Evolutionary conservation across 163 green algal genomes (phyloP).

Genomic region (Trebouxiophyceae sp.): DNA sequence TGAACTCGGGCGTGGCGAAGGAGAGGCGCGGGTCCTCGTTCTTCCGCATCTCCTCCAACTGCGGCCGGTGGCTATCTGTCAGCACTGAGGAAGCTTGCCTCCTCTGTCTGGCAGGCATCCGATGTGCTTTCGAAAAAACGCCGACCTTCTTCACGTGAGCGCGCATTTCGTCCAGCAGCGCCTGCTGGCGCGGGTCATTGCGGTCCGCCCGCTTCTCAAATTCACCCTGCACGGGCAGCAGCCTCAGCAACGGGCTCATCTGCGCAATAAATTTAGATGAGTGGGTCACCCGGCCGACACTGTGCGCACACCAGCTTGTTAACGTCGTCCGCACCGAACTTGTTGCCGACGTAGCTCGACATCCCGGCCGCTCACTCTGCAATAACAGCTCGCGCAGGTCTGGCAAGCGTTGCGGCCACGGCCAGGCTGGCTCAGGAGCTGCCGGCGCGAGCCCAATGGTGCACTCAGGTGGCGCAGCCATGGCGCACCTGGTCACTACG

Average conservation of each 20-base stretch:
- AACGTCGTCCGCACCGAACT: constrained; percentile 35
- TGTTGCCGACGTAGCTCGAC: constrained; percentile 32
- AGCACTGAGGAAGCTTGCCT: not conserved
- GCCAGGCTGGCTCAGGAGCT: too few relatives aligned
- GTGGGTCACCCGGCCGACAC: too few relatives aligned
- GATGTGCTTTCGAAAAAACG: too few relatives aligned
- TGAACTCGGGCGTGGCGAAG: constrained; percentile 94
- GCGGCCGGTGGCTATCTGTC: not conserved
- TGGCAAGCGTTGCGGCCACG: too few relatives aligned
- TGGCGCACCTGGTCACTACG: not conserved
- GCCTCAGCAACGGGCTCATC: not conserved
- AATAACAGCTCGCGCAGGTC: too few relatives aligned
- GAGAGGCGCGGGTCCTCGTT: constrained; percentile 85
- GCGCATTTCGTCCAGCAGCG: constrained; percentile 80
- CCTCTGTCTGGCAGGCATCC: too few relatives aligned
- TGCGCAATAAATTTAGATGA: too few relatives aligned
- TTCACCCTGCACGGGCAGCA: constrained; percentile 48
- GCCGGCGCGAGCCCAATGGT: too few relatives aligned
- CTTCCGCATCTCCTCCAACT: constrained; percentile 79
- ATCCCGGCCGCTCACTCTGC: too few relatives aligned
- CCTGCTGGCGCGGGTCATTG: constrained; percentile 62
- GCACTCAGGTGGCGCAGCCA: too few relatives aligned
- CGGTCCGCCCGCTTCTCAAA: constrained; percentile 73
- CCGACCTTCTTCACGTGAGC: constrained; percentile 78
- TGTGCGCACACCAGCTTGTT: constrained; percentile 40